These are phyloP conservation scores for Elongisporangium undulatum DNA, from an alignment of 352 stramenopile genomes.

Conservation along the genomic window DNA sequence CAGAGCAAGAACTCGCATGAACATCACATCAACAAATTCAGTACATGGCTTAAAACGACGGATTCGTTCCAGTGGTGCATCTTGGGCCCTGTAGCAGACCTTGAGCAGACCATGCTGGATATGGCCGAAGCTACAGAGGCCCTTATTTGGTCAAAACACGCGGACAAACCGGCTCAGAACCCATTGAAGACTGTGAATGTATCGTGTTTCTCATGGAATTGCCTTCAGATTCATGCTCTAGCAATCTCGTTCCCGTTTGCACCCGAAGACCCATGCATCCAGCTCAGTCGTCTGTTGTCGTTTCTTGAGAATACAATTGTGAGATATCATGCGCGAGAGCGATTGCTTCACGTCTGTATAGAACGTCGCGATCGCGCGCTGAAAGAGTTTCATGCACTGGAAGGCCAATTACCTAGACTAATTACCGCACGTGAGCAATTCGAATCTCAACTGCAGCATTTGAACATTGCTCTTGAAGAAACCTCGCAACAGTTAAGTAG, in stretches of 20 bases:
- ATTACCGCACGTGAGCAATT: background rate
- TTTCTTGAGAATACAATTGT: background rate
- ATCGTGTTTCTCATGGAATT: background rate
- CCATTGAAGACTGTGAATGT: background rate
- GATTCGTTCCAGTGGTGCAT: constrained; percentile 11
- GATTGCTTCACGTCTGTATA: background rate
- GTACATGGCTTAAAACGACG: constrained; percentile 5
- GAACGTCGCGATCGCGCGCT: background rate
- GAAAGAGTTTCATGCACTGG: background rate
- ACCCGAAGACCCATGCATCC: background rate
- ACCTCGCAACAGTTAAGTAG: background rate
- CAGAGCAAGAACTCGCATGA: background rate
- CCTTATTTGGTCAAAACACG: background rate
- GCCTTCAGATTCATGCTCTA: background rate
- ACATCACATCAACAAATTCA: background rate
- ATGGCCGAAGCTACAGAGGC: constrained; percentile 1
- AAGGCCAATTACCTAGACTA: background rate
- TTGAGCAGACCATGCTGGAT: constrained; percentile 4
- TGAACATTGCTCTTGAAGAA: background rate
- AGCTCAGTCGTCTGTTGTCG: background rate
- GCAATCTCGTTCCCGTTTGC: background rate
- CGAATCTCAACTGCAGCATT: background rate
- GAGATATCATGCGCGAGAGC: background rate
- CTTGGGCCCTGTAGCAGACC: background rate
- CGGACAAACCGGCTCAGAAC: background rate